Conservation (phyloP, 495 filamentous ascomycete genomes). For the Aspergillus sclerotioniger region DNA sequence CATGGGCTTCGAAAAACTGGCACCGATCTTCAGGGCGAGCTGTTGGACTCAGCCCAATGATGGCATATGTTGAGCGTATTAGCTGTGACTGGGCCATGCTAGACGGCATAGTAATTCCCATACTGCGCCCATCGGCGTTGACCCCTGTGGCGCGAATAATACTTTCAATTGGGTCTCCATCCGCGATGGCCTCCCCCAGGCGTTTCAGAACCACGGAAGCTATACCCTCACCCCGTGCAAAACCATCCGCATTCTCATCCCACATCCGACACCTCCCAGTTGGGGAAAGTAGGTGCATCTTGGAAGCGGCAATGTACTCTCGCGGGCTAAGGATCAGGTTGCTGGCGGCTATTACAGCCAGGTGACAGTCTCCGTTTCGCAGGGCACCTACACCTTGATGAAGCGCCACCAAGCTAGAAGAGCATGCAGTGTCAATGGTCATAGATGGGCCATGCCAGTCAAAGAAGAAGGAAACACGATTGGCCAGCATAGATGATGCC, state of each 20-base stretch:
- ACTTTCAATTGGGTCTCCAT: constrained; percentile 26
- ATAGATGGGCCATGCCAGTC: constrained; percentile 12
- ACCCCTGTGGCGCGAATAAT: constrained; percentile 29
- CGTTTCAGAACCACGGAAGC: constrained; percentile 30
- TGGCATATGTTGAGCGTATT: constrained; percentile 3
- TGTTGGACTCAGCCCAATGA: neutral
- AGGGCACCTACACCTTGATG: constrained; percentile 31
- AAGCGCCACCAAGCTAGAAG: constrained; percentile 29
- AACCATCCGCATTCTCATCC: constrained; percentile 59
- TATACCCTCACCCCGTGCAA: constrained; percentile 57
- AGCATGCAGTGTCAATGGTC: constrained; percentile 38
- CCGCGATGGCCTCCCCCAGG: constrained; percentile 29
- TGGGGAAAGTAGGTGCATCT: constrained; percentile 51
- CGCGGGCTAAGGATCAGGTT: constrained; percentile 34
- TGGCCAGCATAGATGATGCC: neutral
- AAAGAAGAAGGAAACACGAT: constrained; percentile 6
- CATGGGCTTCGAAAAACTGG: constrained; percentile 7
- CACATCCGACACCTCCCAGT: constrained; percentile 28
- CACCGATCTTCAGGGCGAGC: neutral
- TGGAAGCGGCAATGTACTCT: constrained; percentile 22
- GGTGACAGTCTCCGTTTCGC: constrained; percentile 22
- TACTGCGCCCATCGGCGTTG: constrained; percentile 19
- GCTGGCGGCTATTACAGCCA: constrained; percentile 32
- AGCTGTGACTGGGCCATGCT: neutral
- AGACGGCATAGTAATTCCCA: constrained; percentile 1